A percentile compares a stretch with the other conserved stretches of the same genome.
These are phyloP conservation scores for Lasiodiplodia sp. DNA, from an alignment of 2,329 filamentous ascomycete genomes.

Conservation along the genomic window DNA sequence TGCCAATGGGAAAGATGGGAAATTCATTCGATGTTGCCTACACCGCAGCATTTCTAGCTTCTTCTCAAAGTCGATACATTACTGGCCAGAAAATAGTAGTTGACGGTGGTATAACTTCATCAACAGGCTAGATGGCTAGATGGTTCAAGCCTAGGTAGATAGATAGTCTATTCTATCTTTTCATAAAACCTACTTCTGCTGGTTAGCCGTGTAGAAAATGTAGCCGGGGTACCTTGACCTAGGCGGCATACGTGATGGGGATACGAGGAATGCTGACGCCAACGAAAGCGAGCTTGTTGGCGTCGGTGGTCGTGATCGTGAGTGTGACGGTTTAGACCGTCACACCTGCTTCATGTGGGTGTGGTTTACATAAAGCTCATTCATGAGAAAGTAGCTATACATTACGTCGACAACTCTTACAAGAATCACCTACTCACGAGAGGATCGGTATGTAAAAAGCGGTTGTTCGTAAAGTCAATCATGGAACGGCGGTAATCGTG, in stretches of 20 bases:
- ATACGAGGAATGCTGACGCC: slow-evolving; percentile 46
- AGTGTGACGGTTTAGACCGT: too few species aligned
- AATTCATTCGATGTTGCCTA: slow-evolving; percentile 45
- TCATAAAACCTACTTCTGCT: slow-evolving; percentile 29
- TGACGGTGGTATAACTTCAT: slow-evolving; percentile 45
- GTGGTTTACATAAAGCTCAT: too few species aligned
- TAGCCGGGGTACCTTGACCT: slow-evolving; percentile 45
- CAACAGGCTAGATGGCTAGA: not conserved
- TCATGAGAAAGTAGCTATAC: too few species aligned
- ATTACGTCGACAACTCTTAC: too few species aligned
- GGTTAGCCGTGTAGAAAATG: slow-evolving; percentile 44
- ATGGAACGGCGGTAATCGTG: too few species aligned
- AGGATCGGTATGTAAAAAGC: too few species aligned
- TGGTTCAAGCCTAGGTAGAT: too few species aligned
- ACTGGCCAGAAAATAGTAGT: slow-evolving; percentile 47
- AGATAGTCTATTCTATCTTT: too few species aligned
- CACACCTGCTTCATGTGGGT: too few species aligned
- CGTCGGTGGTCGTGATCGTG: slow-evolving; percentile 32
- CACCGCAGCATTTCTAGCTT: slow-evolving; percentile 42
- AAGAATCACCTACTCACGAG: too few species aligned
- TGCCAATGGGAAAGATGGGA: slow-evolving; percentile 45
- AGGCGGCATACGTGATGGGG: slow-evolving; percentile 47
- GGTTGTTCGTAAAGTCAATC: too few species aligned
- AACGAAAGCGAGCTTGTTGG: slow-evolving; percentile 43
- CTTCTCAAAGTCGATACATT: slow-evolving; percentile 43